A percentile compares a stretch with the other conserved stretches of the same genome.
Evolutionary conservation across 805 yeast genomes (phyloP).

Genomic region (Teunomyces tritomae): DNA sequence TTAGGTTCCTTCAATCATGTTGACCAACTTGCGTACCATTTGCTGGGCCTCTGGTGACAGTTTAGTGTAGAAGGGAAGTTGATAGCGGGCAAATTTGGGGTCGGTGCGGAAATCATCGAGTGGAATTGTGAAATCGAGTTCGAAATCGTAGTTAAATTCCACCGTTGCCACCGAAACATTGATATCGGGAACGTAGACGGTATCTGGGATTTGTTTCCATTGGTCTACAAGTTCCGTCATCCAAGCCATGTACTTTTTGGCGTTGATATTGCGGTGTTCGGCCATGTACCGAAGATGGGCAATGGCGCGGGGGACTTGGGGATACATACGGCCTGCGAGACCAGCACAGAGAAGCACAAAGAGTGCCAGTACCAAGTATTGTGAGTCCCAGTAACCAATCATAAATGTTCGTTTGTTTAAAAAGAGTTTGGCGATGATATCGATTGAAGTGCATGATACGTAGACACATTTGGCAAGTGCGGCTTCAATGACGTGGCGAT

Average conservation of each 20-base stretch:
- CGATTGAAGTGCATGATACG: slow-evolving; percentile 29
- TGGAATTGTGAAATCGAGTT: slow-evolving; percentile 5
- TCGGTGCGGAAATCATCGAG: slow-evolving; percentile 5
- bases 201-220: slow-evolving; percentile 23
- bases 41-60: background rate
- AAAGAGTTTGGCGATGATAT: slow-evolving; percentile 27
- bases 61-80: background rate
- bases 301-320: slow-evolving; percentile 22
- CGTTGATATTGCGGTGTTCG: slow-evolving; percentile 32
- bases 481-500: slow-evolving; percentile 17
- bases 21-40: no score
- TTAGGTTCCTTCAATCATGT: no score
- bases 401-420: slow-evolving; percentile 27
- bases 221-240: slow-evolving; percentile 24
- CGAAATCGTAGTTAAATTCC: background rate
- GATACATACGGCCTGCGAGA: slow-evolving; percentile 16
- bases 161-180: slow-evolving; percentile 7
- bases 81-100: slow-evolving; percentile 6
- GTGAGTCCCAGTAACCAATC: slow-evolving; percentile 41
- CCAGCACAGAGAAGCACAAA: slow-evolving; percentile 27
- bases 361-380: slow-evolving; percentile 35
- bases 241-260: slow-evolving; percentile 27
- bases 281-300: slow-evolving; percentile 37
- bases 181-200: slow-evolving; percentile 19
- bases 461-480: slow-evolving; percentile 28